Conservation (phyloP, 805 yeast genomes). For the Wickerhamiella occidentalis region DNA sequence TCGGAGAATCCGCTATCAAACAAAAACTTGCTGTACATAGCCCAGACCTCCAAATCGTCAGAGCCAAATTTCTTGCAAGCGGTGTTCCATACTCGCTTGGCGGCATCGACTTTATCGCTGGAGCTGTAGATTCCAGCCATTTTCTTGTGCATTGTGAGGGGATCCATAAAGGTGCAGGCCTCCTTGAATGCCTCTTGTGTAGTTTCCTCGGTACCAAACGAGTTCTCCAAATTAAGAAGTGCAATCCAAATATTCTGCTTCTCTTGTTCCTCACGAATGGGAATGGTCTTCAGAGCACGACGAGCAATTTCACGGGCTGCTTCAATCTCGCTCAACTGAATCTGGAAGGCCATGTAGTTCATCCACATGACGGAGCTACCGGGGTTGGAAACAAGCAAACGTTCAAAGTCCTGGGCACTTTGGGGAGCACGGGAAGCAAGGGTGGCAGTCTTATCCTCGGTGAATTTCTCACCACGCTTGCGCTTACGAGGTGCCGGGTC, state of each 20-base stretch:
- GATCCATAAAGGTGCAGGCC: slow-evolving; percentile 85
- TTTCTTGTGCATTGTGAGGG: slow-evolving; percentile 67
- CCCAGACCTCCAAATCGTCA: slow-evolving; percentile 62
- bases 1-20: slow-evolving; percentile 41
- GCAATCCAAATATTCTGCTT: slow-evolving; percentile 95
- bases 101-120: slow-evolving; percentile 60
- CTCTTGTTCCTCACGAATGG: slow-evolving; percentile 84
- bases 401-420: slow-evolving; percentile 82
- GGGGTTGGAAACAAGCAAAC: slow-evolving; percentile 83
- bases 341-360: slow-evolving; percentile 96
- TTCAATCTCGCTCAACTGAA: slow-evolving; percentile 86
- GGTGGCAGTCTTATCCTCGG: slow-evolving; percentile 76
- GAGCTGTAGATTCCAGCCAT: slow-evolving; percentile 61
- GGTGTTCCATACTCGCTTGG: slow-evolving; percentile 51
- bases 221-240: slow-evolving; percentile 79
- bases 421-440: slow-evolving; percentile 79
- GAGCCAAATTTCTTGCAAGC: slow-evolving; percentile 72
- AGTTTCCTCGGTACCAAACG: slow-evolving; percentile 79
- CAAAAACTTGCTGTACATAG: slow-evolving; percentile 63
- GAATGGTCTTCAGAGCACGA: slow-evolving; percentile 83
- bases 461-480: slow-evolving; percentile 38
- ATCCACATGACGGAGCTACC: slow-evolving; percentile 92
- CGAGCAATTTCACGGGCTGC: slow-evolving; percentile 89
- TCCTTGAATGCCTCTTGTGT: slow-evolving; percentile 70
- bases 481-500: slow-evolving; percentile 29